A percentile compares a stretch with the other conserved stretches of the same genome.
Evolutionary conservation across 768 basidiomycete genomes (phyloP).

Genomic region (Hygrocybe punicea): DNA sequence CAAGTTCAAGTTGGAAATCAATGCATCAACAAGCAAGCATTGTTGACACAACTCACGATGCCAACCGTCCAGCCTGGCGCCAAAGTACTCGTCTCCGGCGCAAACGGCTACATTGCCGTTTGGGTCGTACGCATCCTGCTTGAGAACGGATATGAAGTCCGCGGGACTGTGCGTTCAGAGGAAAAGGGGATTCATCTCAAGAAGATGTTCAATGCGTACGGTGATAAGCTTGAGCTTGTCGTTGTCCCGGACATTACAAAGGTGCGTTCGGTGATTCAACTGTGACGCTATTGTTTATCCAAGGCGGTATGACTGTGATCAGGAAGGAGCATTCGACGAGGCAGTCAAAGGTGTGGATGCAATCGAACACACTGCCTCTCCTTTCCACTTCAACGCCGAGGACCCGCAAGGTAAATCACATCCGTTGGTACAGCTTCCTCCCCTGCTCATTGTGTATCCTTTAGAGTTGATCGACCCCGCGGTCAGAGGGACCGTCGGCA

Average conservation of each 20-base stretch:
- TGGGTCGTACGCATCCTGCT: slow-evolving; percentile 58
- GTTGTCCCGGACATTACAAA: slow-evolving; percentile 65
- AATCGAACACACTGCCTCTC: slow-evolving; percentile 67
- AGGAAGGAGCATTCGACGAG: slow-evolving; percentile 74
- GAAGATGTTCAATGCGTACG: slow-evolving; percentile 50
- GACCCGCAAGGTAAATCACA: slow-evolving; percentile 37
- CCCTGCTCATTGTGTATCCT: too few species aligned
- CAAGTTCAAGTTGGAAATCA: too few species aligned
- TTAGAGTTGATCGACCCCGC: slow-evolving; percentile 68
- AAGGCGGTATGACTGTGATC: background rate
- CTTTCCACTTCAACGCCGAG: slow-evolving; percentile 46
- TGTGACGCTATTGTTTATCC: background rate
- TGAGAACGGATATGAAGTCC: slow-evolving; percentile 58
- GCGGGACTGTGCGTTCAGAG: slow-evolving; percentile 62
- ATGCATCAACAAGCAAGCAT: too few species aligned
- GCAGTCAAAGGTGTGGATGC: slow-evolving; percentile 74
- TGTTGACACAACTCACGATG: slow-evolving; percentile 18
- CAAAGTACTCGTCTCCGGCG: slow-evolving; percentile 53
- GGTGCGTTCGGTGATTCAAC: slow-evolving; percentile 15
- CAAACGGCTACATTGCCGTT: slow-evolving; percentile 56
- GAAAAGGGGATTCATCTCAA: slow-evolving; percentile 59
- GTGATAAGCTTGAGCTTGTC: slow-evolving; percentile 58
- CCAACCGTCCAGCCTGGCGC: slow-evolving; percentile 27
- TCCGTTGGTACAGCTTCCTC: background rate
- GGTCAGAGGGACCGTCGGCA: slow-evolving; percentile 61